phyloP scores from a whole-genome alignment of 208 protist species.

The Naegleria gruberi region DNA sequence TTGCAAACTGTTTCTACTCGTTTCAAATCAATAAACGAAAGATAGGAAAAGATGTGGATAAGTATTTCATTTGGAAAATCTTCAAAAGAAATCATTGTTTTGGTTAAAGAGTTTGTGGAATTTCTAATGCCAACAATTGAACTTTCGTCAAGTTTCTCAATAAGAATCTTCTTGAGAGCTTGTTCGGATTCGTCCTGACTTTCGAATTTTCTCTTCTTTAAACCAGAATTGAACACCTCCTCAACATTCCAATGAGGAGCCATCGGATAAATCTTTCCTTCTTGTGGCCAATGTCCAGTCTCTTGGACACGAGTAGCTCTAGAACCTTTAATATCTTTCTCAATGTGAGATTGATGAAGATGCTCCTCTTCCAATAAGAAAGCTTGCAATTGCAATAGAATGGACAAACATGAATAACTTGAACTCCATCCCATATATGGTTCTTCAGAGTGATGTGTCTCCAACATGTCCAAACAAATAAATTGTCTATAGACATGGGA shows the following conservation, averaged over 20 bases:
- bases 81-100: no score
- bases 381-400: conserved; percentile 41
- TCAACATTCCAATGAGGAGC: neutral
- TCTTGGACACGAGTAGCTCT: no score
- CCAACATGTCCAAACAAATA: conserved; percentile 6
- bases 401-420: conserved; percentile 31
- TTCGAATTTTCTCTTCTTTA: no score
- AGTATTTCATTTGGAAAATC: neutral
- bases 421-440: conserved; percentile 31
- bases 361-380: conserved; percentile 18
- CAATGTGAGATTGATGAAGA: neutral
- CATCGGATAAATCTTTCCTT: neutral
- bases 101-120: no score
- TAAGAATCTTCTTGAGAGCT: no score
- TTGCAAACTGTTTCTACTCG: neutral
- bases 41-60: neutral
- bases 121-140: no score
- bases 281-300: neutral
- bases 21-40: neutral
- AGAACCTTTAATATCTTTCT: neutral
- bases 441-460: neutral
- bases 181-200: no score
- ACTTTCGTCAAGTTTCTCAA: no score
- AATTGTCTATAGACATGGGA: neutral
- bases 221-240: neutral